phyloP scores from a whole-genome alignment of 2,329 filamentous ascomycete genomes.

The Xylariaceae sp. region DNA sequence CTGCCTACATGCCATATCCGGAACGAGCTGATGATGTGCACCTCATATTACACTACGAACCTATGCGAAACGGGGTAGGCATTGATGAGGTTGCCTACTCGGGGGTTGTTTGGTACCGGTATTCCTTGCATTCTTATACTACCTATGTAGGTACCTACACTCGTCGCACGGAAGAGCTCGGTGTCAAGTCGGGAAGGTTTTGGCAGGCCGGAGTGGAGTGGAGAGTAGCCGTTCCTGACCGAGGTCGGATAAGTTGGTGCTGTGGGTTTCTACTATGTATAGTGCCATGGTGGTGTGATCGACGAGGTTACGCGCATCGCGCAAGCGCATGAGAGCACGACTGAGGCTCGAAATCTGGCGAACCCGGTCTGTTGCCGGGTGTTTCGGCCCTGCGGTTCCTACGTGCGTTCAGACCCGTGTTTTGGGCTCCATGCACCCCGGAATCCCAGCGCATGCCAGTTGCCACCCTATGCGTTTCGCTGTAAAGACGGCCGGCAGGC shows the following conservation, averaged over 20 bases:
- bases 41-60: too few relatives aligned
- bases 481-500: conserved; percentile 6
- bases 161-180: too few relatives aligned
- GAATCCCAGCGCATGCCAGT: conserved; percentile 9
- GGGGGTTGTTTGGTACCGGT: too few relatives aligned
- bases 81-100: neutral
- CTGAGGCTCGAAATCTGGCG: too few relatives aligned
- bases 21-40: too few relatives aligned
- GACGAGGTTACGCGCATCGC: neutral
- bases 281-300: neutral
- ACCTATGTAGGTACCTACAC: too few relatives aligned
- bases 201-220: neutral
- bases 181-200: too few relatives aligned
- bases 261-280: neutral
- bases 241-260: neutral
- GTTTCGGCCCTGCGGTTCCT: conserved; percentile 17
- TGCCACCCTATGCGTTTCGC: neutral
- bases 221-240: neutral
- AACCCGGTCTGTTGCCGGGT: neutral
- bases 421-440: conserved; percentile 14
- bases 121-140: too few relatives aligned
- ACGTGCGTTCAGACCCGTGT: conserved; percentile 15
- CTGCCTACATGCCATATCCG: too few relatives aligned
- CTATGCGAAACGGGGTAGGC: neutral
- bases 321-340: neutral